A percentile compares a stretch with the other conserved stretches of the same genome.
Evolutionary conservation across 2,329 filamentous ascomycete species (phyloP).

Genomic region (Biscogniauxia marginata): DNA sequence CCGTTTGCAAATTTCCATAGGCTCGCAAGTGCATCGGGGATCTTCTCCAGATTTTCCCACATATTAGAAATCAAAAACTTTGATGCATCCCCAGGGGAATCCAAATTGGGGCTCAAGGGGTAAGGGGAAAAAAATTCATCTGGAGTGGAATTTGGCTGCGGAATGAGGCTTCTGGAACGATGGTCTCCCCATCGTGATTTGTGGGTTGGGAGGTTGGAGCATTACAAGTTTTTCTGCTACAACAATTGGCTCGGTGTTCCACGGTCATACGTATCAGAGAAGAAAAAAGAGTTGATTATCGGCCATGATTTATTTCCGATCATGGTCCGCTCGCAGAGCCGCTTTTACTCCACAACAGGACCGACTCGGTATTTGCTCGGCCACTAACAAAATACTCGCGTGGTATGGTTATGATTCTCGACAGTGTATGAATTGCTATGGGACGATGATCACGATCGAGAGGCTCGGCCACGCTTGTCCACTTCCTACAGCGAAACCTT

Average conservation of each 20-base stretch:
- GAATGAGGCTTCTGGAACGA: not conserved
- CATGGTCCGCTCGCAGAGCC: slow-evolving; percentile 15
- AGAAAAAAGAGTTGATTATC: not conserved
- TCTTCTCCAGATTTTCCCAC: not conserved
- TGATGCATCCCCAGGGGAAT: not conserved
- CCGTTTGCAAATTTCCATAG: not conserved
- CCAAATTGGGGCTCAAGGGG: not conserved
- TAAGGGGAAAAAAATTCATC: not conserved
- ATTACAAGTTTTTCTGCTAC: not conserved
- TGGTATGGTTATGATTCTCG: not conserved
- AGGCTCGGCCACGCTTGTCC: not conserved
- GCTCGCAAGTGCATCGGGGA: not conserved
- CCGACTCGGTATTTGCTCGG: slow-evolving; percentile 28
- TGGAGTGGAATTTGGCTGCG: not conserved
- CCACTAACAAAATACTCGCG: slow-evolving; percentile 17
- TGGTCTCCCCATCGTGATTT: not conserved
- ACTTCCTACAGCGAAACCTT: no score
- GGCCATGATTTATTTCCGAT: not conserved
- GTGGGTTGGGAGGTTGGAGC: not conserved
- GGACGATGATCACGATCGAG: not conserved
- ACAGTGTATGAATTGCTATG: not conserved
- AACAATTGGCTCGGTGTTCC: not conserved
- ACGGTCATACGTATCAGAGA: not conserved
- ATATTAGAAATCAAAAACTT: not conserved
- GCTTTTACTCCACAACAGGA: slow-evolving; percentile 30